Base-by-base conservation (phyloP, 2,329 filamentous ascomycete species). In the Fusarium hostae region DNA sequence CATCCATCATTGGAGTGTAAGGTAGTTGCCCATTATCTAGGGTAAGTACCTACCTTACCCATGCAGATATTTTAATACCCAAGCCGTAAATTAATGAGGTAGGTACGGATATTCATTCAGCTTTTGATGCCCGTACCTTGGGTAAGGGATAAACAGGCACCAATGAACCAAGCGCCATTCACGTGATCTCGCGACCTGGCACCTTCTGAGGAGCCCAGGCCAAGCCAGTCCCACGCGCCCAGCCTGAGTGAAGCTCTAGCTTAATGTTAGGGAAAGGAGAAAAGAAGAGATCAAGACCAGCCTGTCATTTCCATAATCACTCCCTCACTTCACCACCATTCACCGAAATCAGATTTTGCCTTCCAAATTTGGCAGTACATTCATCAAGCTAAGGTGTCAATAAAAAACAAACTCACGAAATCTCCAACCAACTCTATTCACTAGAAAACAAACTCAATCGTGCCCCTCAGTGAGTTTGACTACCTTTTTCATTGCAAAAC, bases 161-260 rank as follows among this genome's bases (percentile, higher is more conserved):
- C n/a, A 50, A 32, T 24, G 8, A n/a, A 16, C 15, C 11, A 10
- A 34, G 11, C 22, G 48, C 22, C 28, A 51, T 13, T 60, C 54
- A 66, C 63, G 63, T 66, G 63, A 50, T 48, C 51, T 54, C 63
- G 45, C 28, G 52, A 48, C 12, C 15, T n/a, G 34, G 30, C 37
- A 40, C 24, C 45, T 32, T 65, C 24, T 34, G 48, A 56, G 16
- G 26, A 30, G n/a, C 48, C 18, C 18, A 39, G 34, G 24, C 34
- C 22, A 37, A 52, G 48, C 22, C 32, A 26, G 32, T 52, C 48
- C 48, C 48, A 52, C 34, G 32, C 57, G 61, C 26, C 39, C n/a
- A 34, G 51, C 13, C n/a, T 37, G 12, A 37, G 32, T 26, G 30
- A 24, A 47, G 44, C 44, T 47, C 44, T 47, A 24, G 12, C 26